Conservation (phyloP, 2,329 filamentous ascomycete genomes). For the Epichloe brachyelytri region DNA sequence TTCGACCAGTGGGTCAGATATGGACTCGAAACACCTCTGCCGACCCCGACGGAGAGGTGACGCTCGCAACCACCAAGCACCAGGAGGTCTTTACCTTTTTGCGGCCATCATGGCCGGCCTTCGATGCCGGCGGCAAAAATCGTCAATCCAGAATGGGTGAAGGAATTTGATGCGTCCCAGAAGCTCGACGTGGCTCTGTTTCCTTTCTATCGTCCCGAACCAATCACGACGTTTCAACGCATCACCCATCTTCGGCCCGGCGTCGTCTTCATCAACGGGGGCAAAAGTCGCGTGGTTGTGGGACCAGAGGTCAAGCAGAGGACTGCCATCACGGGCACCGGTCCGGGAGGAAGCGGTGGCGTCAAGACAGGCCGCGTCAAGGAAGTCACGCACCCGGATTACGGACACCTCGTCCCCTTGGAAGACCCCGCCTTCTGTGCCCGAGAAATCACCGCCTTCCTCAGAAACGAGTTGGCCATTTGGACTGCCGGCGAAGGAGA, state of each 20-base stretch:
- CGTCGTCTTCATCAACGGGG: slow-evolving; percentile 59
- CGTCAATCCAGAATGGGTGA: slow-evolving; percentile 27
- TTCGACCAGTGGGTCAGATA: slow-evolving; percentile 49
- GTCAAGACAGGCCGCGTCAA: slow-evolving; percentile 51
- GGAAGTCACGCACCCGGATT: slow-evolving; percentile 47
- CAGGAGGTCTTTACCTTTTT: slow-evolving; percentile 67
- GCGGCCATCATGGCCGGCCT: slow-evolving; percentile 41
- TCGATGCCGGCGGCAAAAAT: slow-evolving; percentile 25
- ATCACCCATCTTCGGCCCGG: slow-evolving; percentile 50
- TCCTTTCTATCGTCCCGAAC: slow-evolving; percentile 58
- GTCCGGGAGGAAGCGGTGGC: slow-evolving; percentile 55
- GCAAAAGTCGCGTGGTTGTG: slow-evolving; percentile 40
- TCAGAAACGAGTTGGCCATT: slow-evolving; percentile 39
- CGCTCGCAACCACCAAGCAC: slow-evolving; percentile 70
- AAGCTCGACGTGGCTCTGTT: slow-evolving; percentile 24
- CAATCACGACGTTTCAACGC: slow-evolving; percentile 38
- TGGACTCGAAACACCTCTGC: slow-evolving; percentile 53
- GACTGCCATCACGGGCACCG: slow-evolving; percentile 49
- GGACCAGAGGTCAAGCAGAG: slow-evolving; percentile 41
- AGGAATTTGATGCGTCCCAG: slow-evolving; percentile 31
- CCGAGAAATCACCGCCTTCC: slow-evolving; percentile 41
- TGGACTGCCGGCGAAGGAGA: slow-evolving; percentile 45
- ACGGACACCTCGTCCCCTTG: slow-evolving; percentile 75
- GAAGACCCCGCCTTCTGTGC: slow-evolving; percentile 60
- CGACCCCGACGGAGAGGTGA: slow-evolving; percentile 37